These are phyloP conservation scores for Cubamyces sp. DNA, from an alignment of 768 basidiomycete species.

Conservation along the genomic window DNA sequence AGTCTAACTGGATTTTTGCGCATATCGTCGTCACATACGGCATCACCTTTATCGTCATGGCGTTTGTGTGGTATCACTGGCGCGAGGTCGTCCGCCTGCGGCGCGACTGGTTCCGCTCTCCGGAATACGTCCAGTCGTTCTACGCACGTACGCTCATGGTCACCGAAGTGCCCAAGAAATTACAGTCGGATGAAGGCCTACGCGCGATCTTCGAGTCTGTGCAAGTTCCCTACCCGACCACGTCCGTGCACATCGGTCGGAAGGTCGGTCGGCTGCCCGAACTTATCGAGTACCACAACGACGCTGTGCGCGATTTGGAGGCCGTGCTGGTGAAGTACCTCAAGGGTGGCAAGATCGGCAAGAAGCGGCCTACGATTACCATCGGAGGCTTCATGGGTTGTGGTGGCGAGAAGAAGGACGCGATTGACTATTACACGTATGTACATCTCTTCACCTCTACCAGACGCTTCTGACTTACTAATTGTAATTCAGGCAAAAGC, in stretches of 20 bases:
- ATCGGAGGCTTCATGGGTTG: slow-evolving; percentile 81
- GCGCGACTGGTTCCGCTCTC: slow-evolving; percentile 85
- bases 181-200: slow-evolving; percentile 86
- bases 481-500: slow-evolving; percentile 40
- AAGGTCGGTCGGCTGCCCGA: slow-evolving; percentile 88
- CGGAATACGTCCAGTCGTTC: slow-evolving; percentile 87
- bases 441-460: slow-evolving; percentile 38
- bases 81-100: slow-evolving; percentile 77
- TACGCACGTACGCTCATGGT: slow-evolving; percentile 92
- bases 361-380: slow-evolving; percentile 79
- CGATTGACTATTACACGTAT: slow-evolving; percentile 92
- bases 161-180: slow-evolving; percentile 75
- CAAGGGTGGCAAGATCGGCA: slow-evolving; percentile 77
- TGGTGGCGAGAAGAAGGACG: slow-evolving; percentile 85
- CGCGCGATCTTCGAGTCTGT: slow-evolving; percentile 71
- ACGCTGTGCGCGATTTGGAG: slow-evolving; percentile 93
- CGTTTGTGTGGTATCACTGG: slow-evolving; percentile 77
- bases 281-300: slow-evolving; percentile 89
- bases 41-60: slow-evolving; percentile 75
- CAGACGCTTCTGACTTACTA: slow-evolving; percentile 2
- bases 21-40: slow-evolving; percentile 85
- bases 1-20: slow-evolving; percentile 68
- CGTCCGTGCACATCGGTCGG: slow-evolving; percentile 87
- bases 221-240: slow-evolving; percentile 84
- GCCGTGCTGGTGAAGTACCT: slow-evolving; percentile 87